Conservation (phyloP, 805 yeast genomes). For the Kodamaea sagamina region DNA sequence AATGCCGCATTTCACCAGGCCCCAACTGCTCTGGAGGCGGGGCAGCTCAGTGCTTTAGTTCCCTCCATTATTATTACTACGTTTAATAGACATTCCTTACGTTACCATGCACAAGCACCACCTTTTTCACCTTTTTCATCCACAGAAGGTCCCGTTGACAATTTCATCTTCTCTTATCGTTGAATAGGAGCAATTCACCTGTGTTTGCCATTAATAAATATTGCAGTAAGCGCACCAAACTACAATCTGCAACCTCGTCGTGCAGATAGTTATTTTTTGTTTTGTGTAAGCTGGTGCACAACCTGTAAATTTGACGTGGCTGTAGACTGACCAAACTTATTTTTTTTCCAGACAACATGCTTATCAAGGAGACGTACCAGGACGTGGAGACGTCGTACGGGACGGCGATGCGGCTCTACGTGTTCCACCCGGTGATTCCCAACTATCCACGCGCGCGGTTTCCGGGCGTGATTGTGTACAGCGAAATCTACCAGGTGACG, state of each 20-base stretch:
- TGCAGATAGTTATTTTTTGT: background rate
- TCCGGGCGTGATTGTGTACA: conserved; percentile 78
- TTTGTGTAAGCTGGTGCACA: conserved; percentile 1
- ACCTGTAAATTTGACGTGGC: background rate
- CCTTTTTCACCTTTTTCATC: conserved; percentile 4
- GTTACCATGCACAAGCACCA: background rate
- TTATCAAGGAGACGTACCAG: conserved; percentile 62
- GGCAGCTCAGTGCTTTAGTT: background rate
- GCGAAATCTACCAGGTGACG: conserved; percentile 80
- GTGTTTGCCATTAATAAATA: conserved; percentile 1
- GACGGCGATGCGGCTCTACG: conserved; percentile 65
- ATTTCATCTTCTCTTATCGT: conserved; percentile 5
- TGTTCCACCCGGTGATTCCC: conserved; percentile 66
- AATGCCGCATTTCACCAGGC: background rate
- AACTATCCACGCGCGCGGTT: conserved; percentile 78
- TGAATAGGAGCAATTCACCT: conserved; percentile 36
- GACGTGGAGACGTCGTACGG: conserved; percentile 69
- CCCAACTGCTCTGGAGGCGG: conserved; percentile 1
- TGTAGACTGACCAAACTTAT: too few relatives aligned
- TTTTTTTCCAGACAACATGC: conserved; percentile 43
- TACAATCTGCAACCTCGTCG: conserved; percentile 5
- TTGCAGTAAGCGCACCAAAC: background rate
- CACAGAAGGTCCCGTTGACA: background rate
- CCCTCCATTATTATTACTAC: background rate
- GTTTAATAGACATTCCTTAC: conserved; percentile 2